Base-by-base conservation (phyloP, 257 asterid genomes). In the Echium plantagineum region DNA sequence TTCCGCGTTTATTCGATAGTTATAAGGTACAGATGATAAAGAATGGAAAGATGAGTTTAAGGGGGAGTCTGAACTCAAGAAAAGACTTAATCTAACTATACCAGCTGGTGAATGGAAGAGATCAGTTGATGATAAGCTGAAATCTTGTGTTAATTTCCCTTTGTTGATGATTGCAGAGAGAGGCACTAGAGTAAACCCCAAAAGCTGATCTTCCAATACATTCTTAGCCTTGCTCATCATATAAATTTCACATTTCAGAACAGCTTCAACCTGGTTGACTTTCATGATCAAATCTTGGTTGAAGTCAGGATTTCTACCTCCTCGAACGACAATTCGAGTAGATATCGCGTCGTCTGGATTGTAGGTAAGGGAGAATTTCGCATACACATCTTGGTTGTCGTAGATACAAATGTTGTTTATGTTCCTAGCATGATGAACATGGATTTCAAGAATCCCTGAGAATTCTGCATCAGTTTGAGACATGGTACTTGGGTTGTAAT, bases 331-430 rank as follows among this genome's bases (percentile, higher is more conserved):
- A 83, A 75, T 65, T 58, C 70, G 65, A 3, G 94, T 80, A 10
- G 89, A 74, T 20, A 74, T 30, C 6, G 75, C 71, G 19, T 80
- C 74, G 53, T 84, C 94, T 1, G 94, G 89, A 32, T 82, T 69
- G 63, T 72, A 79, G 5, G 94, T 84, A 62, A 84, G 86, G 4
- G 94, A 84, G 79, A 84, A 84, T 21, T 84, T 84, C 0, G 94
- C 89, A 16, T 77, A 82, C 9, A 84, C 89, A 19, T 84, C 94
- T 60, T 84, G 86, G 69, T 84, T 77, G 55, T 84, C 80, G 63
- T 84, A 82, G 79, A 84, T 84, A 71, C 94, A 84, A 52, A 82
- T 84, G 77, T 84, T 84, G 74, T 84, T 85, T 28, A 84, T 79
- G 73, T 84, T 84, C 52, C 94, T 79, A 21, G 89, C 94, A 51